Percentiles rank a stretch among this genome's conserved stretches.
These are phyloP conservation scores for Sporodiniella umbellata DNA, from an alignment of 371 early-diverging fungal species.

Conservation along the genomic window DNA sequence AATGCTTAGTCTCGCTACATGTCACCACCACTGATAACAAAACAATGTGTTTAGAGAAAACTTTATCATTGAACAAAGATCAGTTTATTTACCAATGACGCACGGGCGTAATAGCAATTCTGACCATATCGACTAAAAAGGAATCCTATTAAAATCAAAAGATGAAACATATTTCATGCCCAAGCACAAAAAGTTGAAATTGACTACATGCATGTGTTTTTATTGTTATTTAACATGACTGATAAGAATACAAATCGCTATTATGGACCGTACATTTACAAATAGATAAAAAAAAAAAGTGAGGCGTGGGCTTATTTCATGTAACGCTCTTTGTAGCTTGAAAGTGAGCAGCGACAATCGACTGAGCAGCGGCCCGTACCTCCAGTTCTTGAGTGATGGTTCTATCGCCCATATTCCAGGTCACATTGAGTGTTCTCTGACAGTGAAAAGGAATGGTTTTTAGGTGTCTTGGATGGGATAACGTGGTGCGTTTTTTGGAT, in stretches of 20 bases:
- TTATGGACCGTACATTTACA: background rate
- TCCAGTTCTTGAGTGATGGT: constrained; percentile 10
- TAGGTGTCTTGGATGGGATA: constrained; percentile 31
- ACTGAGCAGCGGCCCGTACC: constrained; percentile 20
- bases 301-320: background rate
- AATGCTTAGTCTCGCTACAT: too few relatives aligned
- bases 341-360: constrained; percentile 24
- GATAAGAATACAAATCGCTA: background rate
- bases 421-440: constrained; percentile 13
- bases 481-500: constrained; percentile 9
- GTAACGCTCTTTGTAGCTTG: constrained; percentile 16
- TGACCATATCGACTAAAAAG: constrained; percentile 30
- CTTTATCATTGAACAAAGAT: constrained; percentile 16
- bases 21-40: background rate
- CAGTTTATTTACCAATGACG: constrained; percentile 30
- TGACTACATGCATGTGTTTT: background rate
- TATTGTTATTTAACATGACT: constrained; percentile 2
- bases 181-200: background rate
- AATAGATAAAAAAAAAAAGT: background rate
- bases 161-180: constrained; percentile 19
- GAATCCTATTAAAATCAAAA: constrained; percentile 23
- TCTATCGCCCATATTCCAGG: constrained; percentile 8
- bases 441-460: constrained; percentile 32
- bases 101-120: constrained; percentile 37
- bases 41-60: background rate